Evolutionary conservation across 2,329 filamentous ascomycete species (phyloP), one percentile per base, ranked within the genome.

Genomic region (Geosmithia flava): DNA sequence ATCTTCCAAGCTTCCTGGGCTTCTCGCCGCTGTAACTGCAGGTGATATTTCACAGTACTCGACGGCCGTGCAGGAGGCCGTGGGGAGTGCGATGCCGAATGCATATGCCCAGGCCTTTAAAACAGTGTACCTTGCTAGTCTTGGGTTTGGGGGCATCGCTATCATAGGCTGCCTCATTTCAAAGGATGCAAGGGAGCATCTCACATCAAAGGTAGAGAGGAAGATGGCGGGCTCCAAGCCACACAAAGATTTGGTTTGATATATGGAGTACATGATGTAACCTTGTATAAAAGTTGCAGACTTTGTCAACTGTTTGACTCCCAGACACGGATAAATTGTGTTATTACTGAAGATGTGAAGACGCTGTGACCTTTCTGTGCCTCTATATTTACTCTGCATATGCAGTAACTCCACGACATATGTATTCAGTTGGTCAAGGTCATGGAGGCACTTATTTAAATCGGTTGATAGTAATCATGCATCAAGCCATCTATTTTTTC

Each of bases 101-200:
- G 68, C 66, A 6, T 65, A 65, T 46, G 55, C 64, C 1, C 60
- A 67, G 40, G 64, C 66, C 6, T 68, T 67, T 51, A 58, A 63
- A 49, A 68, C 67, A 2, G 65, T 71, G 0, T 70, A 66, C 33
- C 50, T 68, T 2, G 60, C 61, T 1, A 67, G 60, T 53, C 50
- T 68, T 19, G 65, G 60, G 0, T 68, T 68, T 39, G 59, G 60
- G 20, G 65, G 56, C 0, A 60, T 68, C 19, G 65, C 62, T 6
- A 62, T 68, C 6, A 48, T 67, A 5, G 59, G 62, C 1, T 62
- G 60, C 19, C 50, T 65, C 15, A 63, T 64, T 41, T 57, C 62
- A 2, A 62, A 63, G 48, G 59, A 66, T 50, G 59, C 62, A 2
- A 55, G 61, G 52, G 54, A 58, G 46, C 56, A 62, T 42, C 49